Percentiles rank a stretch among this genome's conserved stretches.
These are phyloP conservation scores for Calocybe cyanea DNA, from an alignment of 768 basidiomycete species.

Conservation along the genomic window DNA sequence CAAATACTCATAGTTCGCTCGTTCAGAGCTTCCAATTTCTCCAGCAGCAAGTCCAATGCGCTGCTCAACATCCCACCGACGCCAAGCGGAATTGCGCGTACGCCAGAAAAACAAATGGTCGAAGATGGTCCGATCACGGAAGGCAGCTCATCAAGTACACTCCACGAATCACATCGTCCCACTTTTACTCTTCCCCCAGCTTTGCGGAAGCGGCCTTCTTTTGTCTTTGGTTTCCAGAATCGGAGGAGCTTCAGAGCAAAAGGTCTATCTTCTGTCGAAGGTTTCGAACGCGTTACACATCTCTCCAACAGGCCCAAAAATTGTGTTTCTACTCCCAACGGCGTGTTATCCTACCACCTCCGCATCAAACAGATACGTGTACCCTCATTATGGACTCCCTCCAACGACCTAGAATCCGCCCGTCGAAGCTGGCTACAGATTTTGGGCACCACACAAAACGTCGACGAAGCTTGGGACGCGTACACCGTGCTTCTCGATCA, in stretches of 20 bases:
- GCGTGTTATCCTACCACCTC: constrained; percentile 22
- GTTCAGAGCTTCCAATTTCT: neutral
- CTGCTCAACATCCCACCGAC: neutral
- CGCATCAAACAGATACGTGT: constrained; percentile 8
- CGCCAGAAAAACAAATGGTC: too few species aligned
- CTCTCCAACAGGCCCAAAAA: neutral
- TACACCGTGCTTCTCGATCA: constrained; percentile 34
- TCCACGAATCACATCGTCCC: neutral
- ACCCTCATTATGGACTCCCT: neutral
- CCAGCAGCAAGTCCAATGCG: constrained; percentile 5
- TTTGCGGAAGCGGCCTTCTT: neutral
- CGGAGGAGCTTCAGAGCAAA: neutral
- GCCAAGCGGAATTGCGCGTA: too few species aligned
- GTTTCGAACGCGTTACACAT: neutral
- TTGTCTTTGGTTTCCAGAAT: neutral
- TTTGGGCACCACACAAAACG: constrained; percentile 18
- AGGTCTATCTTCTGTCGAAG: neutral
- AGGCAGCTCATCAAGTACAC: neutral
- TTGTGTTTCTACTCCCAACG: constrained; percentile 11
- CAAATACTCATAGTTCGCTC: too few species aligned
- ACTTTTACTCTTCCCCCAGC: constrained; percentile 5
- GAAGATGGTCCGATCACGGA: too few species aligned
- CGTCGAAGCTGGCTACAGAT: constrained; percentile 15
- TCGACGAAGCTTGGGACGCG: constrained; percentile 36
- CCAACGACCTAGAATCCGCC: constrained; percentile 9